Conservation (phyloP, 345 rosid genomes). For the Microcos paniculata region DNA sequence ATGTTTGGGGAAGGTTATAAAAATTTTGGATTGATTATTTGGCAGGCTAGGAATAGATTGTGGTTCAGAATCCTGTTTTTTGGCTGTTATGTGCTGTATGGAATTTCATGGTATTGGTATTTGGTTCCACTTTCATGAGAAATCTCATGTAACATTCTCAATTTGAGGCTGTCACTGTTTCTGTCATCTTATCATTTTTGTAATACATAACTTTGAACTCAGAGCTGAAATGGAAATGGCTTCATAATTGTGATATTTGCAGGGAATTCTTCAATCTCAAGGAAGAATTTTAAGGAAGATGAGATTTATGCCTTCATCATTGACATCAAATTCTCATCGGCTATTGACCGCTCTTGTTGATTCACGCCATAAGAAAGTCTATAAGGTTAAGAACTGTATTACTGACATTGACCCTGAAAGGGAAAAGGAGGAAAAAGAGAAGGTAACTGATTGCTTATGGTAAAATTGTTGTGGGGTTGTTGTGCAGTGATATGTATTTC, state of each 20-base stretch:
- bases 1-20: background rate
- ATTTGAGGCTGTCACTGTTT: slow-evolving; percentile 3
- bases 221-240: background rate
- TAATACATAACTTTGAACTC: background rate
- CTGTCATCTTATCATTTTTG: background rate
- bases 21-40: slow-evolving; percentile 4
- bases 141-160: slow-evolving; percentile 6
- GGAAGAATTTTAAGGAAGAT: slow-evolving; percentile 92
- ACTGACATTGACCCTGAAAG: slow-evolving; percentile 99
- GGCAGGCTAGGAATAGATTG: background rate
- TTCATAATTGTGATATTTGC: slow-evolving; percentile 28
- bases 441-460: slow-evolving; percentile 46
- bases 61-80: slow-evolving; percentile 8
- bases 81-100: background rate
- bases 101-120: slow-evolving; percentile 3
- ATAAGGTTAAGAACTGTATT: slow-evolving; percentile 91
- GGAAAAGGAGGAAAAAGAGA: slow-evolving; percentile 96
- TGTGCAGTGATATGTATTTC: background rate
- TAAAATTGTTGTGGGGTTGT: background rate
- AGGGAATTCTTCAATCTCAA: slow-evolving; percentile 99
- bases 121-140: background rate
- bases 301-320: slow-evolving; percentile 94
- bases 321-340: slow-evolving; percentile 88
- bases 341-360: slow-evolving; percentile 95
- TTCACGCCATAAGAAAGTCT: slow-evolving; percentile 79